Percentiles rank a stretch among this genome's conserved stretches.
phyloP scores from a whole-genome alignment of 129 eudicot species.

The Arctium lappa region DNA sequence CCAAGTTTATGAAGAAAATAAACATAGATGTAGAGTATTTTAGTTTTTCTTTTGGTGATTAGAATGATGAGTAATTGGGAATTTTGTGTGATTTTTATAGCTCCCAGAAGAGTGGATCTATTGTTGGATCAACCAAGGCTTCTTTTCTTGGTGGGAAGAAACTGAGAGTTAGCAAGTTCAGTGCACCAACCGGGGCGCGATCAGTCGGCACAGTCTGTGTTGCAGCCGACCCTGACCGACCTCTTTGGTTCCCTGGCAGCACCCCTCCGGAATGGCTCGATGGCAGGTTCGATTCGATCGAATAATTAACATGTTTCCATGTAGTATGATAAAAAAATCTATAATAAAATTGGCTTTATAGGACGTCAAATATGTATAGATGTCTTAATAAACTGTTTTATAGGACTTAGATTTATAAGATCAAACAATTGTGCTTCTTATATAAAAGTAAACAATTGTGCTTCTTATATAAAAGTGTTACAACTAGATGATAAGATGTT shows the following conservation, averaged over 20 bases:
- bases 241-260: slow-evolving; percentile 99
- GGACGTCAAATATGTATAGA: not conserved
- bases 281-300: slow-evolving; percentile 58
- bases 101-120: slow-evolving; percentile 62
- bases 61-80: not conserved
- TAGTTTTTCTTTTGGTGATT: not conserved
- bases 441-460: not conserved
- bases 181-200: slow-evolving; percentile 36
- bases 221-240: slow-evolving; percentile 89
- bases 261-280: slow-evolving; percentile 98
- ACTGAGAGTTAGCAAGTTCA: slow-evolving; percentile 52
- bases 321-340: not conserved
- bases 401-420: not conserved
- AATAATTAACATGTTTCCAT: not conserved
- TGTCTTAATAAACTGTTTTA: not conserved
- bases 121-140: slow-evolving; percentile 72
- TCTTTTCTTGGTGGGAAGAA: slow-evolving; percentile 80
- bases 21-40: not conserved
- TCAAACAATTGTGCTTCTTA: not conserved
- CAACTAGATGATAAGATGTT: not conserved
- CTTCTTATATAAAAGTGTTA: too few relatives aligned
- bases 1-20: too few relatives aligned
- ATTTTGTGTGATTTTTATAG: slow-evolving; percentile 27
- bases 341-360: not conserved
- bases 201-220: slow-evolving; percentile 48